Base-by-base conservation (phyloP, 2,329 filamentous ascomycete genomes). In the Pseudocercospora fuligena region DNA sequence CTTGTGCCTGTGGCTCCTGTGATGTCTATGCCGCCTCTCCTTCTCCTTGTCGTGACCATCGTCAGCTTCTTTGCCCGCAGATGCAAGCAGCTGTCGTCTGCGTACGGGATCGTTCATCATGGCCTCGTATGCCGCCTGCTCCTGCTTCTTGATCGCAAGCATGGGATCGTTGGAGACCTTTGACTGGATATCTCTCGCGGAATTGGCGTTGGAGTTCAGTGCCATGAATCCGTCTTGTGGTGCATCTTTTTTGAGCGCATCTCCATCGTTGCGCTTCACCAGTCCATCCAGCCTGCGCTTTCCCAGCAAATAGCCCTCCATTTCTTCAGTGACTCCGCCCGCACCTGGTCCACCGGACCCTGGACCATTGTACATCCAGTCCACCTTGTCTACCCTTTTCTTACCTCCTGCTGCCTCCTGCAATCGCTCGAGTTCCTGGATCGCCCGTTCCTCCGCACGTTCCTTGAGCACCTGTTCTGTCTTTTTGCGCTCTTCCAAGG, bases 301-400 rank as follows among this genome's bases (percentile, higher is more conserved):
- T 61, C 95, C 95, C 14, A 99, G 84, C 1, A 99, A 81, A 78
- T 97, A 99, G 3, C 92, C 93, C 77, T 99, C 95, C 82, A 92
- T 93, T 80, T 98, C 95, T 78, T 97, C 94, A 0, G 81, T 88
- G 4, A 82, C 80, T 21, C 78, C 81, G 25, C 87, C 88, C 46
- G 88, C 92, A 31, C 90, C 91, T n/a, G 84, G 83, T 75, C 92
- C 90, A 40, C 92, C 92, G 64, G 85, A 86, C 59, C 90, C 91
- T 7, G 95, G 93, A 1, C 94, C 94, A 73, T 91, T 89, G 80
- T 99, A 99, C 93, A 99, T 97, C 92, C 95, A 99, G 75, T 98
- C 95, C 27, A 99, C 94, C 40, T 93, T 89, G 73, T 94, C 90
- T 31, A 91, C 82, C 61, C 90, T 87, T 76, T 93, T 94, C 74